Conservation (phyloP, 169 alveolate species). For the Eimeria tenella region DNA sequence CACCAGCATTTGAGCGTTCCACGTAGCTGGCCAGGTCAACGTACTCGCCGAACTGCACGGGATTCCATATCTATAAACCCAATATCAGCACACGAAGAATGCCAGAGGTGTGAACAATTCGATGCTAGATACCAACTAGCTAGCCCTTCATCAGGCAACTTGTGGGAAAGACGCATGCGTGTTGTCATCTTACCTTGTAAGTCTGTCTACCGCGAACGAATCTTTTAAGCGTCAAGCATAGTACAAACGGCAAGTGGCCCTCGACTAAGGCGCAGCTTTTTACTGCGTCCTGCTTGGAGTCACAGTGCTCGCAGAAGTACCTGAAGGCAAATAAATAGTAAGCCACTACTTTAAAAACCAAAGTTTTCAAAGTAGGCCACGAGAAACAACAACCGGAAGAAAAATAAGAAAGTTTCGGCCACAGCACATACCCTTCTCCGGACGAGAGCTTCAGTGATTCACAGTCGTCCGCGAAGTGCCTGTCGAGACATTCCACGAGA, state of each 20-base stretch:
- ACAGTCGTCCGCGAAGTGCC: constrained; percentile 76
- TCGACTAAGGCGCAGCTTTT: constrained; percentile 74
- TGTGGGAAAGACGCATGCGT: too few species aligned
- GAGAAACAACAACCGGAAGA: not conserved
- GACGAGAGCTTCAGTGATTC: constrained; percentile 77
- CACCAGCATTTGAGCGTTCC: not conserved
- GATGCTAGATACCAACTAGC: too few species aligned
- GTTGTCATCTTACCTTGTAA: constrained; percentile 64
- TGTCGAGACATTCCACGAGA: constrained; percentile 75
- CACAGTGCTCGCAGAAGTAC: constrained; percentile 78
- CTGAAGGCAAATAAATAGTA: constrained; percentile 2
- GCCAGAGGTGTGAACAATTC: not conserved
- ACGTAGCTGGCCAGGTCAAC: constrained; percentile 74
- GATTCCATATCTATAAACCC: constrained; percentile 76
- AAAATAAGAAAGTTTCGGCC: not conserved
- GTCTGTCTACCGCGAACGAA: constrained; percentile 79
- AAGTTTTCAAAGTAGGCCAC: not conserved
- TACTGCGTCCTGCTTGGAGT: constrained; percentile 77
- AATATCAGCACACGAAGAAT: not conserved
- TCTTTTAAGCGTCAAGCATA: constrained; percentile 78
- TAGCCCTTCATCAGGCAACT: too few species aligned
- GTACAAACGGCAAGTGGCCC: constrained; percentile 76
- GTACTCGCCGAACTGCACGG: constrained; percentile 77
- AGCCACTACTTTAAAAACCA: not conserved
- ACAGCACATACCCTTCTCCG: constrained; percentile 69